Base-by-base conservation (phyloP, 176 grass and related monocot genomes). In the Zoysia pacifica region DNA sequence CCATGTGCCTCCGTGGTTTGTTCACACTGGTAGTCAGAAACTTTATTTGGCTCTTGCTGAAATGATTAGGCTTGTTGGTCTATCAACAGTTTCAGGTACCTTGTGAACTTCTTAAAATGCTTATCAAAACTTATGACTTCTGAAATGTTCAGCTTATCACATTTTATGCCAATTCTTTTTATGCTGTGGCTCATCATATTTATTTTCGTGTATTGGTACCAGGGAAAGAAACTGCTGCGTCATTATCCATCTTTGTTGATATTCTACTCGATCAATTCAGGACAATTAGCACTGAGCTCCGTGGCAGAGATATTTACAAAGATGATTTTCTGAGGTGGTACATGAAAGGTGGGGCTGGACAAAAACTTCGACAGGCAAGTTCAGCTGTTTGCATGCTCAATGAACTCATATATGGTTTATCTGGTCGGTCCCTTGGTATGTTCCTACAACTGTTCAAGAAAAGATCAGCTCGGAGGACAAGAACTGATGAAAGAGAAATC, bases 351-450 rank as follows among this genome's bases (percentile, higher is more conserved):
- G 80, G 79, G 56, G 86, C 79, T 81, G 87, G 96, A 40, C 83
- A 98, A 76, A 75, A 85, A 79, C 48, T 93, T 38, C 86, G 92
- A 39, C 86, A 87, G 46, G 86, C 92, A 69, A 93, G 90, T 82
- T 78, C 78, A 69, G 79, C 90, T 81, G 96, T 89, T 87, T 98
- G 96, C 78, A 94, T 98, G 88, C 75, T 98, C 74, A 98, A 89
- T 77, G 96, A 98, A 83, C 93, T 98, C 70, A 87, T 98, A 70
- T 98, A 93, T 81, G 95, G 95, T 74, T 63, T 98, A 73, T 98
- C 92, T 55, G 87, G 87, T 85, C 74, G 73, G 76, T 90, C 92
- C 64, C 69, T 98, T 77, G 50, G 67, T 91, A 71, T 80, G 66
- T 90, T 83, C 83, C 89, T 59, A 75, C 79, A 80, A 85, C 58